Conservation (phyloP, 805 yeast genomes). For the Candida oleophila region DNA sequence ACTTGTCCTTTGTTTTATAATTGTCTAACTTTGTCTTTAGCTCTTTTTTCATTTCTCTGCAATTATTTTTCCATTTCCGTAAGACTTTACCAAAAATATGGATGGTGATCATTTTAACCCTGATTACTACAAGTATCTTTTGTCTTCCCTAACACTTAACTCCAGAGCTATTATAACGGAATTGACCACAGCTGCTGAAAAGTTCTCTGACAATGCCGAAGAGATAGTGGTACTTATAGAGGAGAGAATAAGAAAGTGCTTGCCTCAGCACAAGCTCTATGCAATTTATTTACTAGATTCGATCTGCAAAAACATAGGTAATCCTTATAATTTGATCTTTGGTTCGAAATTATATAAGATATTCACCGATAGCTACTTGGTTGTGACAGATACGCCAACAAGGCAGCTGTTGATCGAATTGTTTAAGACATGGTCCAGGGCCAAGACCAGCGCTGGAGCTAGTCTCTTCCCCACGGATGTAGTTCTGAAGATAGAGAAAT, state of each 20-base stretch:
- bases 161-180: slow-evolving; percentile 39
- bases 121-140: slow-evolving; percentile 29
- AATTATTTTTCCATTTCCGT: neutral
- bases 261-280: slow-evolving; percentile 38
- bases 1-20: neutral
- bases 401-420: slow-evolving; percentile 39
- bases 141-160: slow-evolving; percentile 34
- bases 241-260: slow-evolving; percentile 32
- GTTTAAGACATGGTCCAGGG: slow-evolving; percentile 41
- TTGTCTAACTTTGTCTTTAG: neutral
- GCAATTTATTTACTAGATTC: slow-evolving; percentile 41
- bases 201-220: slow-evolving; percentile 28
- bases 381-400: slow-evolving; percentile 39
- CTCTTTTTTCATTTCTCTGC: neutral
- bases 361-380: slow-evolving; percentile 38
- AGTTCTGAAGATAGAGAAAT: slow-evolving; percentile 33
- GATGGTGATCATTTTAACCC: slow-evolving; percentile 23
- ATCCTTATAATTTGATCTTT: slow-evolving; percentile 41
- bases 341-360: slow-evolving; percentile 30
- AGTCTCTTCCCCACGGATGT: slow-evolving; percentile 32
- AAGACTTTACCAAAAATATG: neutral
- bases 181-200: slow-evolving; percentile 38
- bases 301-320: slow-evolving; percentile 42
- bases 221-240: slow-evolving; percentile 34
- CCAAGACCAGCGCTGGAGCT: slow-evolving; percentile 32